phyloP scores from a whole-genome alignment of 805 yeast genomes.

The Candida stauntonica region DNA sequence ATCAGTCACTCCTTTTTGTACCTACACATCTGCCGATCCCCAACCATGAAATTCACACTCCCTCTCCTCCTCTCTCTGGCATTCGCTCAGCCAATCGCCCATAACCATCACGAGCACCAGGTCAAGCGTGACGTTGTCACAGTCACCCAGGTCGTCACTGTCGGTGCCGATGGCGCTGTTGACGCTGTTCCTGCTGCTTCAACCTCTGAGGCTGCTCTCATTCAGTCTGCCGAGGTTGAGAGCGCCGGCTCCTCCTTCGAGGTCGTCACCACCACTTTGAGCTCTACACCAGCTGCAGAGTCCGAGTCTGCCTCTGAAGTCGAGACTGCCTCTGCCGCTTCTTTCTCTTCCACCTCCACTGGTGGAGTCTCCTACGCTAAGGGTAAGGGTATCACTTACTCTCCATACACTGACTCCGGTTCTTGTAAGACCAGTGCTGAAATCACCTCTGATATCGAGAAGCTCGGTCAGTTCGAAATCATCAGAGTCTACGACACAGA shows the following conservation, averaged over 20 bases:
- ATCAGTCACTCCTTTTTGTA: constrained; percentile 4
- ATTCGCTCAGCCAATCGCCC: constrained; percentile 25
- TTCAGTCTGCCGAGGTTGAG: constrained; percentile 14
- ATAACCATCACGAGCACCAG: constrained; percentile 42
- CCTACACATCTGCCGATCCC: not conserved
- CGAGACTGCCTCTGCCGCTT: constrained; percentile 1
- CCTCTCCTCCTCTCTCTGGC: constrained; percentile 11
- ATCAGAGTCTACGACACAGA: constrained; percentile 63
- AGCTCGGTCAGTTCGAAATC: constrained; percentile 41
- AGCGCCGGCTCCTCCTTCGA: constrained; percentile 13
- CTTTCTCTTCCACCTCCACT: constrained; percentile 16
- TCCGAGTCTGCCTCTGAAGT: constrained; percentile 1
- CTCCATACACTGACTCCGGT: constrained; percentile 56
- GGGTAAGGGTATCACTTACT: constrained; percentile 58
- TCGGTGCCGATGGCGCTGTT: constrained; percentile 5
- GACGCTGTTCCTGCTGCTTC: constrained; percentile 9
- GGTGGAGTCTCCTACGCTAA: constrained; percentile 23
- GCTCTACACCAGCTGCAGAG: constrained; percentile 10
- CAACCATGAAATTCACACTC: constrained; percentile 12
- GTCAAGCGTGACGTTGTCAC: constrained; percentile 40
- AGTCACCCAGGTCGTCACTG: constrained; percentile 27
- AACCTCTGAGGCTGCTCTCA: constrained; percentile 16
- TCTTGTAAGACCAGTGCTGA: constrained; percentile 47
- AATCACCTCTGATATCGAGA: constrained; percentile 43
- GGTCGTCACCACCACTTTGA: constrained; percentile 2